These are phyloP conservation scores for Pseudocercospora fijiensis DNA, from an alignment of 2,329 filamentous ascomycete species.

Conservation along the genomic window DNA sequence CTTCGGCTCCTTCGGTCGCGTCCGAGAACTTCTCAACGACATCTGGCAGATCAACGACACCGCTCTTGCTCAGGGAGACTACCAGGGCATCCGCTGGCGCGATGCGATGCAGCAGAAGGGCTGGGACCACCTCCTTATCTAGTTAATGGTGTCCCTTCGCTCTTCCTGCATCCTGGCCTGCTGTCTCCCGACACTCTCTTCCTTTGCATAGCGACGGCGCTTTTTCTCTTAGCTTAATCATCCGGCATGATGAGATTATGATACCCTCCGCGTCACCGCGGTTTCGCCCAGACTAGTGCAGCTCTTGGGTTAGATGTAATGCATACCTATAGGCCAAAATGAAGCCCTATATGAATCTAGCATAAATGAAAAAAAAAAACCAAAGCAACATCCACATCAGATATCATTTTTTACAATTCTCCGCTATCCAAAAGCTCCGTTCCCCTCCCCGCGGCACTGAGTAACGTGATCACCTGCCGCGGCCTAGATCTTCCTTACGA, in stretches of 20 bases:
- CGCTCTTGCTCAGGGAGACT: conserved; percentile 49
- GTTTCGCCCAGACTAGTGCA: conserved; percentile 34
- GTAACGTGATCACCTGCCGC: not conserved
- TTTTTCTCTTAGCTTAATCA: conserved; percentile 17
- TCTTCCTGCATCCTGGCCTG: conserved; percentile 33
- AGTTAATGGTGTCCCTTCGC: conserved; percentile 42
- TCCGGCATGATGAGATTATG: conserved; percentile 26
- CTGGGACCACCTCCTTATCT: conserved; percentile 93
- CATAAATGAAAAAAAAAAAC: conserved; percentile 14
- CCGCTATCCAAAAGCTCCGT: not conserved
- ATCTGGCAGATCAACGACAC: conserved; percentile 77
- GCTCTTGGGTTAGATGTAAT: conserved; percentile 31
- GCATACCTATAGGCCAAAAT: conserved; percentile 10
- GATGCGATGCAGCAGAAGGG: conserved; percentile 87
- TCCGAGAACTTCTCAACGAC: conserved; percentile 74
- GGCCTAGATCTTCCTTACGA: not conserved
- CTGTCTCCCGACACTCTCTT: conserved; percentile 20
- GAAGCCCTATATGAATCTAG: conserved; percentile 9
- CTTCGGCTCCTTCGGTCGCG: conserved; percentile 82
- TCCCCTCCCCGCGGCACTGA: not conserved
- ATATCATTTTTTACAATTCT: not conserved
- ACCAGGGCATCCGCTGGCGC: conserved; percentile 83
- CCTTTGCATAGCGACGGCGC: conserved; percentile 38
- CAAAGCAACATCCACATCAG: conserved; percentile 2
- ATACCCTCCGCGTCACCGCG: conserved; percentile 24